A percentile compares a stretch with the other conserved stretches of the same genome.
phyloP scores from a whole-genome alignment of 208 protist genomes.

The Wallacemonas sp. region DNA sequence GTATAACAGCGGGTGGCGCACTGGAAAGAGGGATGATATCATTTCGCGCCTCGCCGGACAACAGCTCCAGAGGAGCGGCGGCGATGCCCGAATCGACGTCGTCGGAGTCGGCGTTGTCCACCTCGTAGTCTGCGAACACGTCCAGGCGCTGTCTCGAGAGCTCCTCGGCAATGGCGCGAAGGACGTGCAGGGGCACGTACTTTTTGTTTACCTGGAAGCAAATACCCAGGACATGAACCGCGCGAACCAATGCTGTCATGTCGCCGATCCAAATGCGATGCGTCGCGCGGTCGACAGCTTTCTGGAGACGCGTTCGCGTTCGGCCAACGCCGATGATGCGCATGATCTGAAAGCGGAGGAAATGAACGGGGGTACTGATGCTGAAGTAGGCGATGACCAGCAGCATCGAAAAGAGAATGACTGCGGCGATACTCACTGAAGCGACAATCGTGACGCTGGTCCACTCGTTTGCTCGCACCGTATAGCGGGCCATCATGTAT shows the following conservation, averaged over 20 bases:
- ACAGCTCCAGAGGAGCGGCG: neutral
- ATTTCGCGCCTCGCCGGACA: neutral
- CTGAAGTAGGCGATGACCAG: slow-evolving; percentile 66
- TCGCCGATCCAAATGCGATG: slow-evolving; percentile 70
- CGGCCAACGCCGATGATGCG: slow-evolving; percentile 35
- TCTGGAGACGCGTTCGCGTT: slow-evolving; percentile 24
- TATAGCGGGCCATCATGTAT: slow-evolving; percentile 56
- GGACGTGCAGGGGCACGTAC: slow-evolving; percentile 83
- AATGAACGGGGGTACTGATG: slow-evolving; percentile 68
- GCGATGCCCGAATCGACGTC: slow-evolving; percentile 1
- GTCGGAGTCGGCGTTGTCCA: slow-evolving; percentile 6
- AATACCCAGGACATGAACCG: slow-evolving; percentile 66
- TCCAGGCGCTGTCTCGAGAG: slow-evolving; percentile 22
- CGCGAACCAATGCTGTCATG: slow-evolving; percentile 54
- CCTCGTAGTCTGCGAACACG: slow-evolving; percentile 4
- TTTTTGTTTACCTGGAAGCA: slow-evolving; percentile 84
- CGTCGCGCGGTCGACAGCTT: slow-evolving; percentile 36
- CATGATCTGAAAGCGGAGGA: slow-evolving; percentile 64
- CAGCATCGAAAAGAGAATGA: slow-evolving; percentile 57
- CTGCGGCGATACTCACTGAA: slow-evolving; percentile 45
- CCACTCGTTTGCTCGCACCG: slow-evolving; percentile 17
- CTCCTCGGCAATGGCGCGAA: slow-evolving; percentile 60
- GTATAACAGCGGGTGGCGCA: neutral
- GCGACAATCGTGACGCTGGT: slow-evolving; percentile 34
- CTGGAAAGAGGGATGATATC: neutral